Evolutionary conservation across 371 early-diverging fungal species (phyloP), one percentile per base, ranked within the genome.

Genomic region (Smittium culicis): DNA sequence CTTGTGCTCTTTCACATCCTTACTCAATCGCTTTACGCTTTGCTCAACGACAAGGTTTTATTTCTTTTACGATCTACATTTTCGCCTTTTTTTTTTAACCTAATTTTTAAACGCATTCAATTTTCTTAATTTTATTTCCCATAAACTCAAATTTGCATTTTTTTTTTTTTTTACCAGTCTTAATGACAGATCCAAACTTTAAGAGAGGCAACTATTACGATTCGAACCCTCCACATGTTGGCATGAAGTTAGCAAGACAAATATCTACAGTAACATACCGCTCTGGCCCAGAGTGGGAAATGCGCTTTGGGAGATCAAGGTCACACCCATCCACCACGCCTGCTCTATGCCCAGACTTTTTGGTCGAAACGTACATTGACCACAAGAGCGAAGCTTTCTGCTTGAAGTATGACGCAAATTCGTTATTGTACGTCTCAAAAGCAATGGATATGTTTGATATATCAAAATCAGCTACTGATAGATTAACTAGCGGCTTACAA

Each of bases 401-500:
- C 71, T 71, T 91, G 61, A 86, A 91, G 73, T 96, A 94, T 75
- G 97, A 96, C 64, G 83, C 97, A 69, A 96, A 96, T 72, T 93
- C 93, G 0, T 76, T 95, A 20, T 72, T 96, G 2, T 96, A 94
- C 71, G 86, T 96, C 34, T 92, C 92, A 61, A 94, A 95, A 73
- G 95, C 96, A 33, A 95, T 95, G 96, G 97, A 96, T 72, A 84
- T 95, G 83, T 96, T 94, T 79, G 95, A 96, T 75, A 86, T 96
- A 81, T 86, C 87, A 25, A 73, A 74, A 1, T 81, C 85, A 2
- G 72, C 79, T 31, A 72, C 80, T 0, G 72, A 75, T 14, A 74
- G 77, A 54, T 74, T 88, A 0, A 69, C 68, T 0, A 35, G 71
- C 1, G 81, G 81, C 61, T 79, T 87, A 54, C 70, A 77, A 28